These are phyloP conservation scores for Umbelopsis sp. DNA, from an alignment of 192 early-diverging fungal species.

Conservation along the genomic window DNA sequence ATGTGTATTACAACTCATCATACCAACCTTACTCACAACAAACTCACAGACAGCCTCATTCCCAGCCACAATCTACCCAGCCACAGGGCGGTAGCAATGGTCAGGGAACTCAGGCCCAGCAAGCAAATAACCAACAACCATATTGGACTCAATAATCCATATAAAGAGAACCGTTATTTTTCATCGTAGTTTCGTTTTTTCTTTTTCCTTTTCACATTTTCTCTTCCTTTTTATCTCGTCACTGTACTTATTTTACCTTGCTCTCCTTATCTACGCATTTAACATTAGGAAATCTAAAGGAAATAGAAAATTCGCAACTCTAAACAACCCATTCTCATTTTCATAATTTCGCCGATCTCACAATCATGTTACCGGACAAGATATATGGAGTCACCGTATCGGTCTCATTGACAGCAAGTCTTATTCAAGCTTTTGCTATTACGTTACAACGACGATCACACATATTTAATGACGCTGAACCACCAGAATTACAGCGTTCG, in stretches of 20 bases:
- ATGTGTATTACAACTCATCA: not conserved
- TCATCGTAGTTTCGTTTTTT: not conserved
- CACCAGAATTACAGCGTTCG: conserved; percentile 43
- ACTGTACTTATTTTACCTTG: not conserved
- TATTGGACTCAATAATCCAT: conserved; percentile 19
- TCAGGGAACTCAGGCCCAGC: not conserved
- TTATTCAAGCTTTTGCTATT: conserved; percentile 74
- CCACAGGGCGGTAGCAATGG: conserved; percentile 29
- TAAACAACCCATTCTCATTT: too few species aligned
- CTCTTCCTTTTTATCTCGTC: not conserved
- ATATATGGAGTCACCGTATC: conserved; percentile 57
- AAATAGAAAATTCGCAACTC: too few species aligned
- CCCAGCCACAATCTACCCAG: not conserved
- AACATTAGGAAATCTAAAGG: too few species aligned
- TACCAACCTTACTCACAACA: not conserved
- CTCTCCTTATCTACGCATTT: not conserved
- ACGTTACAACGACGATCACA: conserved; percentile 74
- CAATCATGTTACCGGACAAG: not conserved
- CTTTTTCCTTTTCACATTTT: not conserved
- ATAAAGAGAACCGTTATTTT: not conserved
- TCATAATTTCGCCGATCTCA: too few species aligned
- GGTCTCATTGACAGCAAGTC: conserved; percentile 55
- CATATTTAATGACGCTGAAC: conserved; percentile 44
- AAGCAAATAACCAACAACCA: conserved; percentile 15
- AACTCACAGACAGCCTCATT: not conserved